phyloP scores from a whole-genome alignment of 306 rosid species.

The Cucurbita maxima region DNA sequence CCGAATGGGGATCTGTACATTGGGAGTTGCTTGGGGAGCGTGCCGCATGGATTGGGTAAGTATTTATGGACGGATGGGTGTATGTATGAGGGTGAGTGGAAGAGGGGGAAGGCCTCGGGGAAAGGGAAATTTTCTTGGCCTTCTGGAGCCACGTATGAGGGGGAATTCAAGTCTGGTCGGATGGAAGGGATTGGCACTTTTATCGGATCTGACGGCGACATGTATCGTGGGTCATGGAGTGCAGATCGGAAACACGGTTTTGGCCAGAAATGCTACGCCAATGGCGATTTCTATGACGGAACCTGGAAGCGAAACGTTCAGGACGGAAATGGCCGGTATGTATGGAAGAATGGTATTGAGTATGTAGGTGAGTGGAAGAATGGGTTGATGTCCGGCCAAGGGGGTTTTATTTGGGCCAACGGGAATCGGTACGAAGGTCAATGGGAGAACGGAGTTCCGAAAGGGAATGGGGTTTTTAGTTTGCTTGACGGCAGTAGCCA shows the following conservation, averaged over 20 bases:
- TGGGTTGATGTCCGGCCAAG: conserved; percentile 65
- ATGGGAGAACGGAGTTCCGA: conserved; percentile 80
- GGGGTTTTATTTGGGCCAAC: conserved; percentile 58
- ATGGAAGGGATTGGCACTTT: conserved; percentile 81
- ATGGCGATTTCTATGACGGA: conserved; percentile 79
- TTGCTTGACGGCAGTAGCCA: conserved; percentile 80
- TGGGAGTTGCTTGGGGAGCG: conserved; percentile 55
- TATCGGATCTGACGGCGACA: conserved; percentile 73
- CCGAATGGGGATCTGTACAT: conserved; percentile 83
- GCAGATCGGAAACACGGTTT: conserved; percentile 62
- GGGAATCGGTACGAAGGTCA: conserved; percentile 80
- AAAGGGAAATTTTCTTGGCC: conserved; percentile 95
- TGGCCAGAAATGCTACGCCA: conserved; percentile 60
- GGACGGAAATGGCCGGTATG: conserved; percentile 77
- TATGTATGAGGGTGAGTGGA: conserved; percentile 92
- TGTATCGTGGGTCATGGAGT: conserved; percentile 65
- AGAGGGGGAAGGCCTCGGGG: conserved; percentile 74
- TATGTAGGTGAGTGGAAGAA: conserved; percentile 74
- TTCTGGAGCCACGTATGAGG: conserved; percentile 80
- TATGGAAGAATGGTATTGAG: conserved; percentile 81
- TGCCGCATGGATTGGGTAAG: conserved; percentile 78
- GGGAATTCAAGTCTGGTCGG: conserved; percentile 82
- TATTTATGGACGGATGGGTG: conserved; percentile 88
- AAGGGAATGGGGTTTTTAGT: conserved; percentile 62
- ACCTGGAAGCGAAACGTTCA: conserved; percentile 62